Evolutionary conservation across 345 rosid genomes (phyloP).

Genomic region (Aquilaria sinensis): DNA sequence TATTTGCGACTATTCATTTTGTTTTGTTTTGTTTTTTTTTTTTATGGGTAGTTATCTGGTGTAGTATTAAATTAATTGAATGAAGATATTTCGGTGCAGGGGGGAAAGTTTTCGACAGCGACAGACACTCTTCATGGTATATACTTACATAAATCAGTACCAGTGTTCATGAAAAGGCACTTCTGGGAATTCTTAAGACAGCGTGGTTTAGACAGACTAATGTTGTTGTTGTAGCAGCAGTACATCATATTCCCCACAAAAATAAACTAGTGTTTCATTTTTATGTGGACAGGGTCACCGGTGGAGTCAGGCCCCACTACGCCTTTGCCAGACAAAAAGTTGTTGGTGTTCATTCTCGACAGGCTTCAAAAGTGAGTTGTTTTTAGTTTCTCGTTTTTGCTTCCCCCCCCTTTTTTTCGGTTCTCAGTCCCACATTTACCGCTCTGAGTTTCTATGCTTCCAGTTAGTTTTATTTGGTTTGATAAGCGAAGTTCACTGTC

Average conservation of each 20-base stretch:
- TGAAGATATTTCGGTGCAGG: conserved; percentile 51
- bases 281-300: conserved; percentile 70
- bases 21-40: no score
- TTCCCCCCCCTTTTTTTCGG: neutral
- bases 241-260: neutral
- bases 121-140: conserved; percentile 78
- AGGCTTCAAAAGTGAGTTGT: conserved; percentile 92
- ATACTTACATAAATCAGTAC: conserved; percentile 8
- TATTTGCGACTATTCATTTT: neutral
- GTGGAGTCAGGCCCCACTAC: conserved; percentile 89
- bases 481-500: no score
- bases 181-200: conserved; percentile 25
- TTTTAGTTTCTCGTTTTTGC: conserved; percentile 21
- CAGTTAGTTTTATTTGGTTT: no score
- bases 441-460: no score
- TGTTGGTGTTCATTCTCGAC: conserved; percentile 96
- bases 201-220: conserved; percentile 18
- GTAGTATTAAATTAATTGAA: conserved; percentile 14
- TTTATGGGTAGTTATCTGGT: no score
- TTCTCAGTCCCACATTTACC: neutral
- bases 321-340: conserved; percentile 98
- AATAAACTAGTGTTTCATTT: conserved; percentile 22
- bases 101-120: conserved; percentile 72
- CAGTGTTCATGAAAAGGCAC: conserved; percentile 35
- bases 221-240: neutral